These are phyloP conservation scores for Chaetomium strumarium DNA, from an alignment of 2,329 filamentous ascomycete genomes.

Conservation along the genomic window DNA sequence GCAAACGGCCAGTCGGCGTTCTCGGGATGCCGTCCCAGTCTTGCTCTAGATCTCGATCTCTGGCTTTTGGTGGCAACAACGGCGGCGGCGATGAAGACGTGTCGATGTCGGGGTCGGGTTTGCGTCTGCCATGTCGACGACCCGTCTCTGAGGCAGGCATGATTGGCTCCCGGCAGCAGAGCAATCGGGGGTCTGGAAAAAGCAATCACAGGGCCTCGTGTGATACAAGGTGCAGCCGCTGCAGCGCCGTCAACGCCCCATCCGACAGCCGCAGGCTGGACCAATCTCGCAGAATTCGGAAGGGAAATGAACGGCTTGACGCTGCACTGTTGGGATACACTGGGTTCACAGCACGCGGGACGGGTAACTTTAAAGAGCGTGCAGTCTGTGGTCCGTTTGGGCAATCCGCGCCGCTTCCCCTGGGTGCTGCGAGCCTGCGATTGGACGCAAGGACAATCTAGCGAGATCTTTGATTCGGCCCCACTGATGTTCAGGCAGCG, in stretches of 20 bases:
- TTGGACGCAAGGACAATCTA: slow-evolving; percentile 8
- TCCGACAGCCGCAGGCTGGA: slow-evolving; percentile 3
- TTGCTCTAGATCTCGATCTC: neutral
- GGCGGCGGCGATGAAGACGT: slow-evolving; percentile 18
- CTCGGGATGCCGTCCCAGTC: slow-evolving; percentile 22
- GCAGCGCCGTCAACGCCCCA: slow-evolving; percentile 10
- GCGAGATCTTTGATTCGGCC: slow-evolving; percentile 5
- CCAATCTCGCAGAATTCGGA: neutral
- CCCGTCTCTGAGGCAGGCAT: slow-evolving; percentile 14
- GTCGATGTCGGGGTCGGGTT: slow-evolving; percentile 25
- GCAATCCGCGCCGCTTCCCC: neutral
- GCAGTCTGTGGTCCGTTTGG: slow-evolving; percentile 8
- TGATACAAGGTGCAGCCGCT: slow-evolving; percentile 5
- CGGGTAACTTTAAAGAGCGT: slow-evolving; percentile 15
- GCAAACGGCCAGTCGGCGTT: slow-evolving; percentile 27
- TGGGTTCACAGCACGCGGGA: neutral
- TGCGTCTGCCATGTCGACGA: slow-evolving; percentile 18
- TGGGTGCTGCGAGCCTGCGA: neutral
- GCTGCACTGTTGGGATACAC: slow-evolving; percentile 5
- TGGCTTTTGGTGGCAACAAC: neutral
- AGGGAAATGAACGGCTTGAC: neutral
- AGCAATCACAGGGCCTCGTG: slow-evolving; percentile 7
- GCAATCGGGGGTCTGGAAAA: slow-evolving; percentile 6
- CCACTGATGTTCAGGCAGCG: slow-evolving; percentile 11
- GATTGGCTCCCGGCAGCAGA: slow-evolving; percentile 2